Evolutionary conservation across 2,329 filamentous ascomycete genomes (phyloP).

Genomic region (Diaporthe helianthi): DNA sequence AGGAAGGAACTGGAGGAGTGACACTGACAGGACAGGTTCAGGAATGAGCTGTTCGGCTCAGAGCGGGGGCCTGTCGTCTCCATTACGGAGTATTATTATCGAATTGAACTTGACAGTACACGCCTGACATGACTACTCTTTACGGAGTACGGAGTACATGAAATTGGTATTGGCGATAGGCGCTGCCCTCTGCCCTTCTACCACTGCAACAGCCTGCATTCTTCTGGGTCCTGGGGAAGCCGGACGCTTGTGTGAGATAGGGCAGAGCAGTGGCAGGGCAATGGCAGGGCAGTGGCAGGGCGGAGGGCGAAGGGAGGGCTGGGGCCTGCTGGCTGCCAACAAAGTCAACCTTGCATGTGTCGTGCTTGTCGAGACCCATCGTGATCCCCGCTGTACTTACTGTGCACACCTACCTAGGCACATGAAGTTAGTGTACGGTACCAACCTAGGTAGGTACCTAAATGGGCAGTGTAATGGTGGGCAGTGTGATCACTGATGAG

Average conservation of each 20-base stretch:
- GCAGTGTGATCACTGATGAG: no score
- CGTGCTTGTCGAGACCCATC: conserved; percentile 9
- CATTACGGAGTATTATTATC: conserved; percentile 25
- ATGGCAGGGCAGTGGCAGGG: background rate
- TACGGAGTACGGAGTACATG: background rate
- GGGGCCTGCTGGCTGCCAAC: background rate
- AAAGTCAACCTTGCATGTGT: background rate
- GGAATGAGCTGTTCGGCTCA: conserved; percentile 21
- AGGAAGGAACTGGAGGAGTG: background rate
- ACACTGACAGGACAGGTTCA: conserved; percentile 5
- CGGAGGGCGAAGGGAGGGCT: background rate
- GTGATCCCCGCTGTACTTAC: background rate
- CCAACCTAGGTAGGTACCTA: no score
- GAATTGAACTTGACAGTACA: conserved; percentile 8
- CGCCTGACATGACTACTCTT: conserved; percentile 13
- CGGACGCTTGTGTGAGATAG: background rate
- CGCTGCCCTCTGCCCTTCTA: conserved; percentile 17
- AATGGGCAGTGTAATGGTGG: no score
- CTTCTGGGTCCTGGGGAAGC: background rate
- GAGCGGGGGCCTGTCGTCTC: background rate
- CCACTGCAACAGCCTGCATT: conserved; percentile 12
- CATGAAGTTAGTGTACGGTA: no score
- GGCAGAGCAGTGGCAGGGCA: background rate
- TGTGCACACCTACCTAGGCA: no score
- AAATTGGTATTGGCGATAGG: conserved; percentile 5